Percentiles rank a stretch among this genome's conserved stretches.
phyloP scores from a whole-genome alignment of 225 moss, liverwort and hornwort genomes.

The Polytrichum commune region DNA sequence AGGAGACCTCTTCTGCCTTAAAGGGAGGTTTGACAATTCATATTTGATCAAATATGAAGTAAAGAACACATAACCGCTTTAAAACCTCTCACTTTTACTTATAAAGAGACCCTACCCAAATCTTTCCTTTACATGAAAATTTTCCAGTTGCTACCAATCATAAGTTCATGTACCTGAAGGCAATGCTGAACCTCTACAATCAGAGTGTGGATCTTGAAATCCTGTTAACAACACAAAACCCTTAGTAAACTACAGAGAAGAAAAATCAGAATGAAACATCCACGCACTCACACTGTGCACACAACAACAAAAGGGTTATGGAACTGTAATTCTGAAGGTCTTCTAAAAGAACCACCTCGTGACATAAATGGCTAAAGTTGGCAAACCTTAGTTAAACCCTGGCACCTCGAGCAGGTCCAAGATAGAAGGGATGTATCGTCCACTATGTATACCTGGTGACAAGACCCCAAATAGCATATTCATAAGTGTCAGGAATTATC shows the following conservation, averaged over 20 bases:
- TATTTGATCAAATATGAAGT: neutral
- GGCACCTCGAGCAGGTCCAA: constrained; percentile 91
- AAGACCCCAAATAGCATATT: neutral
- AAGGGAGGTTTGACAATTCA: neutral
- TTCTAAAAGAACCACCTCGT: too few species aligned
- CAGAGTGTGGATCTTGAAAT: constrained; percentile 73
- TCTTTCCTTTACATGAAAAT: too few species aligned
- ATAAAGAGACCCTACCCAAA: too few species aligned
- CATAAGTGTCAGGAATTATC: neutral
- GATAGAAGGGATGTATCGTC: constrained; percentile 50
- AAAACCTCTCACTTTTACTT: too few species aligned
- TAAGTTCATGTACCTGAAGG: constrained; percentile 57
- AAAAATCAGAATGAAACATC: too few species aligned
- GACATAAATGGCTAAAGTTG: too few species aligned
- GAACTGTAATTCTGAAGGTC: too few species aligned
- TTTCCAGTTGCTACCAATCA: too few species aligned
- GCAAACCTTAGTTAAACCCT: constrained; percentile 73
- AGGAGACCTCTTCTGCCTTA: neutral
- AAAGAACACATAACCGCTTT: neutral
- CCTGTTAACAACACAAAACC: constrained; percentile 26
- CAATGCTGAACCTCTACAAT: constrained; percentile 74
- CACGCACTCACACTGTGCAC: too few species aligned
- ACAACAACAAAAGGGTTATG: too few species aligned
- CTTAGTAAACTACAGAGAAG: too few species aligned
- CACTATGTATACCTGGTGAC: constrained; percentile 63